Evolutionary conservation across 176 grass and related monocot species (phyloP), one percentile per base, ranked within the genome.

Genomic region (Melocanna baccifera): DNA sequence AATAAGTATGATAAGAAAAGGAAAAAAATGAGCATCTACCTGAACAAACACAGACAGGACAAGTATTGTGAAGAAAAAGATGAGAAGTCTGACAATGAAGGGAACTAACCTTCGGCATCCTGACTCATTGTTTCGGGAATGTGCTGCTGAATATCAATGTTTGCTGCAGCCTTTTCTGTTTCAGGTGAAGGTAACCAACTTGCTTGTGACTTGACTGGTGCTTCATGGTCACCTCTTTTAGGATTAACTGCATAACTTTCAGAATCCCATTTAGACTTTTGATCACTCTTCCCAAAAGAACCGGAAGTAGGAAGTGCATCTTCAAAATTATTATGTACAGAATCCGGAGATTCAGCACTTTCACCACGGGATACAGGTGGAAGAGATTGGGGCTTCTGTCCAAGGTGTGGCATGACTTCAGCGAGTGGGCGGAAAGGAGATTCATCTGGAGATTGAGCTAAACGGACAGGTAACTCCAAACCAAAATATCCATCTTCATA

Each of bases 401-500:
- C 87, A 89, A 99, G 89, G 52, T 96, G 88, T 36, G 97, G 91
- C 88, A 99, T 94, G 81, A 99, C 52, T 80, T 99, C 93, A 77
- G 82, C 88, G 65, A 99, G 86, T 32, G 90, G 90, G 10, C 70
- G 79, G 67, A 94, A 99, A 51, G 88, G 93, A 55, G 86, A 84
- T 39, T 92, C 89, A 23, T 96, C 97, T 68, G 91, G 86, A 67
- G 93, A 88, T 76, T 94, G 91, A 81, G 88, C 87, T 70, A 81
- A 69, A 75, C 91, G 87, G 23, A 99, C 93, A 46, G 88, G 97
- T 85, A 99, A 86, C 82, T 99, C 97, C 50, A 86, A 80, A 75
- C 93, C 93, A 77, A 96, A 99, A 80, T 96, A 99, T 26, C 97
- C 91, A 86, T 96, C 89, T 88, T 99, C 89, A 85, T 84, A 94